Evolutionary conservation across 192 early-diverging fungal genomes (phyloP), one percentile per base, ranked within the genome.

Genomic region (Diversispora eburnea): DNA sequence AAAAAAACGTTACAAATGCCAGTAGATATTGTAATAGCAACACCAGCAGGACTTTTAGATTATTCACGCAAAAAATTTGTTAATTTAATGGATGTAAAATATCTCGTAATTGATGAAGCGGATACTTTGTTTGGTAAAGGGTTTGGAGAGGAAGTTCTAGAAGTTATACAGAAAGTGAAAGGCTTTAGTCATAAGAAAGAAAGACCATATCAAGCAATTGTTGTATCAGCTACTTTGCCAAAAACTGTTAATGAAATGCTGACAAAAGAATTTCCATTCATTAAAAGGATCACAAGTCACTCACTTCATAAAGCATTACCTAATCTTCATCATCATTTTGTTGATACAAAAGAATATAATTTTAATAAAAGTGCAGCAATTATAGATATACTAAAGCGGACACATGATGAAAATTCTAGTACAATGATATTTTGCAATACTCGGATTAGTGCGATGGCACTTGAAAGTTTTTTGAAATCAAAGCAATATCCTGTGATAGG

Each of bases 101-200:
- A 91, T 64, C 66, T 98, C 4, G 88, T 97, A 3, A 86, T 98
- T 7, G 96, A 98, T 79, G 96, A 98, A 83, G 94, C 94, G 0
- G 96, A 98, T 78, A 91, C 94, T 0, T 81, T 98, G 83, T 92
- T 98, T 82, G 94, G 92, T 78, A 79, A 86, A 48, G 88, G 89
- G 57, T 96, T 94, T 77, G 86, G 83, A 41, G 78, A 87, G 4
- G 92, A 93, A 51, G 86, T 89, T 58, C 69, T 75, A 15, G 61
- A 76, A 15, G 83, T 95, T 55, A 81, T 95, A 5, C 58, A 76
- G 20, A 63, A 79, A 25, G 75, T 89, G 4, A 71, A 83, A 49
- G 70, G 61, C 3, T 76, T 85, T 4, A 80, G 77, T 48, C 49
- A 61, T 57, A 80, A 81, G 75, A 72, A 83, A 67, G 64, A 81